Conservation (phyloP, 805 yeast genomes). For the Sungouiella thailandica region DNA sequence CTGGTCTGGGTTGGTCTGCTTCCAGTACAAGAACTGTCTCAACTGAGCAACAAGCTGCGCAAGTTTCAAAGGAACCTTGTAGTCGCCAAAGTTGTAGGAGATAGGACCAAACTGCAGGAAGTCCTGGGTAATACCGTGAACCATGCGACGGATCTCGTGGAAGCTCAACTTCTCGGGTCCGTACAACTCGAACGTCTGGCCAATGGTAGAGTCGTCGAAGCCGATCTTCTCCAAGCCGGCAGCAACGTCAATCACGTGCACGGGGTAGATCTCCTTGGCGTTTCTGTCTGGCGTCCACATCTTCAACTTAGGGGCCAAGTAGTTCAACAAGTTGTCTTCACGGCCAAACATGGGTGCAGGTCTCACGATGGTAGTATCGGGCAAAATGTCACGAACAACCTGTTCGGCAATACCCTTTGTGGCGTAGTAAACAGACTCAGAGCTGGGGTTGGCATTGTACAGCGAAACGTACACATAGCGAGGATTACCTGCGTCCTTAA, state of each 20-base stretch:
- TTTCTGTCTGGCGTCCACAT: slow-evolving; percentile 65
- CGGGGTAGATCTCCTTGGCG: slow-evolving; percentile 61
- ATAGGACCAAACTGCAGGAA: slow-evolving; percentile 42
- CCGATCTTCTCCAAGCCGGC: slow-evolving; percentile 73
- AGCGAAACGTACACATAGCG: slow-evolving; percentile 76
- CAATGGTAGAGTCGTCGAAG: slow-evolving; percentile 74
- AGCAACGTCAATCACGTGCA: slow-evolving; percentile 76
- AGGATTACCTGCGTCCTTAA: slow-evolving; percentile 64
- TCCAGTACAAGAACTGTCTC: slow-evolving; percentile 42
- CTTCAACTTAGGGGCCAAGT: slow-evolving; percentile 49
- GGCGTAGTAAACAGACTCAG: slow-evolving; percentile 67
- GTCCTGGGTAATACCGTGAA: slow-evolving; percentile 56
- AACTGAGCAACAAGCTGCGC: slow-evolving; percentile 42
- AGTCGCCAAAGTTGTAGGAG: slow-evolving; percentile 39
- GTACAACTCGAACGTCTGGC: slow-evolving; percentile 67
- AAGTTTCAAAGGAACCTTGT: slow-evolving; percentile 39
- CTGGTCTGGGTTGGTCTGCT: slow-evolving; percentile 61
- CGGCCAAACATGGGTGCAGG: slow-evolving; percentile 79
- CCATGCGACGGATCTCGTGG: slow-evolving; percentile 63
- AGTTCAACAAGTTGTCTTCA: slow-evolving; percentile 65
- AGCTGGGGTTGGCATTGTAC: slow-evolving; percentile 65
- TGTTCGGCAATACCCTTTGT: slow-evolving; percentile 78
- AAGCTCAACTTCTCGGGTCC: slow-evolving; percentile 66
- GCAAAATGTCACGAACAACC: slow-evolving; percentile 59
- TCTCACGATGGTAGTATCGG: slow-evolving; percentile 79